Base-by-base conservation (phyloP, 2,329 filamentous ascomycete genomes). In the Mycosphaerella arachidis region DNA sequence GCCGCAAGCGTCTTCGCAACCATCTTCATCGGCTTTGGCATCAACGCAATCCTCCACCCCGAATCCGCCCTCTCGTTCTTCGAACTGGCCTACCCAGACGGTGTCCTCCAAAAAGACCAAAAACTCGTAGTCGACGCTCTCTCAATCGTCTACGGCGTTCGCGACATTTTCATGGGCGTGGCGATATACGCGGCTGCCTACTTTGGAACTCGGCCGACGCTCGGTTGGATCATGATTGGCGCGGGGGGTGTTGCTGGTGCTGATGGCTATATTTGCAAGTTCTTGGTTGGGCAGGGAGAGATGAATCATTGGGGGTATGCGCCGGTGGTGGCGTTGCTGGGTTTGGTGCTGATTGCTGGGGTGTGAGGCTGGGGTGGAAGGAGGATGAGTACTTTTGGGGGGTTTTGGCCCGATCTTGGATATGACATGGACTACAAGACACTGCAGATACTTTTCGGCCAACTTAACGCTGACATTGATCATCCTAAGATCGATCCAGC, bases 231-330 rank as follows among this genome's bases (percentile, higher is more conserved):
- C 2, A 53, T 82, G 55, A 56, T 82, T 27, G 74, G 75, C 1
- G 74, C 70, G 13, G 74, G 76, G 43, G 70, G 58, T 2, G 76
- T 80, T 29, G 80, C 79, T 2, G 69, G 74, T 51, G 77, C 73
- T 1, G 81, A 83, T 74, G 80, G 81, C 0, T 62, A 60, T 27
- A 72, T 81, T 2, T 80, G 78, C 55, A 66, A 64, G 37, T 72
- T 66, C 58, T 66, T 61, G 13, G 53, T 55, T 12, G 79, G 77
- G 1, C 68, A 71, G 13, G 77, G 76, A 3, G 71, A 81, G 65
- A 79, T 76, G 78, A 75, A 73, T 63, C 80, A 83, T 68, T 83
- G 79, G 79, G 74, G 76, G 0, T 81, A 81, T 74, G 77, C 74
- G 29, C 75, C 76, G 4, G 59, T 80, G 40, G 65, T 79, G 29